Evolutionary conservation across 106 monocot genomes (phyloP).

Genomic region (Dendrobium nobile): DNA sequence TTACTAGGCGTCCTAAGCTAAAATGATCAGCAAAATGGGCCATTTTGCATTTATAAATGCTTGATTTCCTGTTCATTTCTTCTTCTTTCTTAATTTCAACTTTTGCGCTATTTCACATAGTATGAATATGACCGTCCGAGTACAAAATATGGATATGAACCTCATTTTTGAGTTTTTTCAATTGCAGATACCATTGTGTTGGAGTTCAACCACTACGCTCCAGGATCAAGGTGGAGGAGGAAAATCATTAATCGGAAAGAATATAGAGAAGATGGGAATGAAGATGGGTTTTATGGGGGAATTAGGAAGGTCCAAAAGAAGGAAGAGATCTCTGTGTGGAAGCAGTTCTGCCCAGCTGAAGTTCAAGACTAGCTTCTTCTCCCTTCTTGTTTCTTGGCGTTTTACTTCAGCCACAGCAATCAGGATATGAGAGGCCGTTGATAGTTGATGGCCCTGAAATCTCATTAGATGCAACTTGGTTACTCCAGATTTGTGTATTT

Average conservation of each 20-base stretch:
- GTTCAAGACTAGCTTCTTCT: constrained; percentile 22
- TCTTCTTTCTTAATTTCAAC: no score
- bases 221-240: constrained; percentile 45
- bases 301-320: constrained; percentile 47
- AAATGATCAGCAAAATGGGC: no score
- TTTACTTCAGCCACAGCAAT: no score
- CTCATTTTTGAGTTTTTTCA: background rate
- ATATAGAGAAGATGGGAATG: constrained; percentile 54
- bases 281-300: constrained; percentile 69
- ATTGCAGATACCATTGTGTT: constrained; percentile 37
- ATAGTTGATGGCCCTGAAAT: no score
- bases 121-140: background rate
- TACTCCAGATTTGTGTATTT: no score
- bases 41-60: no score
- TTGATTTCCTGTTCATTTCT: no score
- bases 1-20: no score
- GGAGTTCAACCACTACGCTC: constrained; percentile 57
- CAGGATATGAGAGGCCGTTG: no score
- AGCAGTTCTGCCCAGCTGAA: constrained; percentile 40
- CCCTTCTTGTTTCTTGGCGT: background rate
- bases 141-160: background rate
- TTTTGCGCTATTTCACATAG: background rate
- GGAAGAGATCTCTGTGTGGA: constrained; percentile 51
- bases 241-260: constrained; percentile 28
- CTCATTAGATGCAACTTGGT: no score